Percentiles rank a stretch among this genome's conserved stretches.
These are phyloP conservation scores for Lactifluus subvellereus DNA, from an alignment of 768 basidiomycete species.

Conservation along the genomic window DNA sequence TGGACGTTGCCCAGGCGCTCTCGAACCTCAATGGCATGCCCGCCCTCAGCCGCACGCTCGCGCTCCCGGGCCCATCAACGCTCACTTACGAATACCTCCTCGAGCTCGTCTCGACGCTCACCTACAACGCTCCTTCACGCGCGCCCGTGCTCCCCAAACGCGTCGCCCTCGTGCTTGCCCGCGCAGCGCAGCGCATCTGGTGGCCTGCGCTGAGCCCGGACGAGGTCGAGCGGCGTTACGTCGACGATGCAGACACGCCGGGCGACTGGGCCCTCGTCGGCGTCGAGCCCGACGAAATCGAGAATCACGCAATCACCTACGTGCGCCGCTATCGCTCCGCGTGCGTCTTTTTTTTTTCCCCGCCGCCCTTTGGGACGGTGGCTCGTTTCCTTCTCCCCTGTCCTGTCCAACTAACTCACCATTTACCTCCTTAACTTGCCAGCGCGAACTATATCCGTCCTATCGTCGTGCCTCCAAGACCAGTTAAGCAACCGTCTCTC, in stretches of 20 bases:
- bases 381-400: neutral
- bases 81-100: slow-evolving; percentile 78
- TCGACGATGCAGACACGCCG: slow-evolving; percentile 67
- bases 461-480: slow-evolving; percentile 20
- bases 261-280: slow-evolving; percentile 85
- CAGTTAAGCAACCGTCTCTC: slow-evolving; percentile 1
- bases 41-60: slow-evolving; percentile 59
- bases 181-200: slow-evolving; percentile 65
- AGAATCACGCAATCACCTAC: slow-evolving; percentile 84
- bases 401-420: slow-evolving; percentile 15
- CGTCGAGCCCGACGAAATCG: slow-evolving; percentile 76
- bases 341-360: slow-evolving; percentile 44
- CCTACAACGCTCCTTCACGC: slow-evolving; percentile 64
- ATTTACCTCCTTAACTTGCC: neutral
- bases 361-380: too few relatives aligned
- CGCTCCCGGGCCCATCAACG: slow-evolving; percentile 84
- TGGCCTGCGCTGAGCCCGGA: slow-evolving; percentile 92
- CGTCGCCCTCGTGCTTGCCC: slow-evolving; percentile 59
- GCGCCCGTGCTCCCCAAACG: slow-evolving; percentile 74
- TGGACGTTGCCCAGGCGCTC: slow-evolving; percentile 91
- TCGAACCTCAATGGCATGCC: slow-evolving; percentile 65
- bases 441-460: slow-evolving; percentile 23
- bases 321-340: slow-evolving; percentile 84
- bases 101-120: slow-evolving; percentile 72
- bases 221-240: slow-evolving; percentile 81